Conservation (phyloP, 768 basidiomycete species). For the Amanita polypyramis region DNA sequence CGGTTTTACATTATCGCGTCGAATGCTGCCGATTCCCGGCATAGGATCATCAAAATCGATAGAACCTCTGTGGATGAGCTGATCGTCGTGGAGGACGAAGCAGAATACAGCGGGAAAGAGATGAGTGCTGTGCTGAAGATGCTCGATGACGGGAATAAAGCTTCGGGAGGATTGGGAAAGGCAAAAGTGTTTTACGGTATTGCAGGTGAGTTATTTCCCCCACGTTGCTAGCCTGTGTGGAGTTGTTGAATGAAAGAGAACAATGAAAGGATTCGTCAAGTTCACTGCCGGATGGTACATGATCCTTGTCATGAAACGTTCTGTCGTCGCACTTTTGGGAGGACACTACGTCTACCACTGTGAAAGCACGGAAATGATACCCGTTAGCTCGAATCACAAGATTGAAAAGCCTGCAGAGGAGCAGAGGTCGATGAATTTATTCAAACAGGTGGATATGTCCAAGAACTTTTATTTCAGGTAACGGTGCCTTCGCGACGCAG, state of each 20-base stretch:
- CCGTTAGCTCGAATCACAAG: constrained; percentile 70
- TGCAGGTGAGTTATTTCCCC: constrained; percentile 41
- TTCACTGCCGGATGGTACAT: constrained; percentile 98
- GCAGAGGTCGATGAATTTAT: constrained; percentile 77
- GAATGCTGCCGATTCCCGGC: constrained; percentile 78
- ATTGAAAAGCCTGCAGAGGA: constrained; percentile 85
- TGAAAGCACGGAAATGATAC: constrained; percentile 79
- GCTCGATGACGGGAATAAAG: constrained; percentile 91
- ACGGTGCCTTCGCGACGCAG: constrained; percentile 3
- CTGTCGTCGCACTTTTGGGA: constrained; percentile 86
- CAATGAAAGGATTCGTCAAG: constrained; percentile 68
- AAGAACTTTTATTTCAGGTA: constrained; percentile 99
- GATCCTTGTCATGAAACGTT: constrained; percentile 81
- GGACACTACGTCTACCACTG: constrained; percentile 97
- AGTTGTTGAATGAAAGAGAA: not conserved
- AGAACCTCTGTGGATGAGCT: constrained; percentile 71
- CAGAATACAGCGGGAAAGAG: constrained; percentile 80
- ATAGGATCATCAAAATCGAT: constrained; percentile 91
- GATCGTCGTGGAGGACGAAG: constrained; percentile 75
- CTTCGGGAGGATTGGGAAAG: constrained; percentile 77
- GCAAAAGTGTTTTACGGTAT: constrained; percentile 74
- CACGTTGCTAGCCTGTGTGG: not conserved
- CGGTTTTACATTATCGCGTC: constrained; percentile 91
- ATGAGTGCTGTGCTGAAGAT: constrained; percentile 89
- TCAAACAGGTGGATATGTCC: constrained; percentile 96